These are phyloP conservation scores for Solanum infundibuliforme DNA, from an alignment of 257 asterid genomes.

Conservation along the genomic window DNA sequence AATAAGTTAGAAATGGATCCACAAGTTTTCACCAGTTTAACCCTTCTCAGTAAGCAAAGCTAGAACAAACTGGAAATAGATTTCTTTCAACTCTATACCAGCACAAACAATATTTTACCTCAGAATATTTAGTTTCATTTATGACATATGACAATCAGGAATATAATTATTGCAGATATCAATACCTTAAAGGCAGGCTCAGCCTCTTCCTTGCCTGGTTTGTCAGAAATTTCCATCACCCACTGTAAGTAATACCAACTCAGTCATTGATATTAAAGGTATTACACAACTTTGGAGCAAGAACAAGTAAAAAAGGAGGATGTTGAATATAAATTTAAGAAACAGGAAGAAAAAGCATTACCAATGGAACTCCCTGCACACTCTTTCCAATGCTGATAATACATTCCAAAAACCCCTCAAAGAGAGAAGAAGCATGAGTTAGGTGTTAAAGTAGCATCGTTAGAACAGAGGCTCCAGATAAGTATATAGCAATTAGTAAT, in stretches of 20 bases:
- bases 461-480: not conserved
- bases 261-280: not conserved
- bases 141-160: not conserved
- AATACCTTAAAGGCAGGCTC: conserved; percentile 60
- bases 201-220: conserved; percentile 44
- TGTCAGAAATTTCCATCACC: conserved; percentile 58
- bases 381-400: conserved; percentile 52
- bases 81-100: not conserved
- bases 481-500: not conserved
- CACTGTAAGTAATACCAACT: conserved; percentile 20
- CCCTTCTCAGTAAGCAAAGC: not conserved
- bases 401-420: conserved; percentile 16
- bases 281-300: not conserved
- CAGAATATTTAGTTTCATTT: not conserved
- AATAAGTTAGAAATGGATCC: not conserved
- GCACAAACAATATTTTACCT: not conserved
- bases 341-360: conserved; percentile 15
- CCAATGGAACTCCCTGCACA: conserved; percentile 50
- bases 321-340: not conserved
- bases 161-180: not conserved
- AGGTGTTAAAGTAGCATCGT: conserved; percentile 1
- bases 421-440: conserved; percentile 19
- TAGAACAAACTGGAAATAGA: not conserved
- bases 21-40: not conserved
- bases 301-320: not conserved